Evolutionary conservation across 2,329 filamentous ascomycete species (phyloP).

Genomic region (Paracorniculantispora psalliotae): DNA sequence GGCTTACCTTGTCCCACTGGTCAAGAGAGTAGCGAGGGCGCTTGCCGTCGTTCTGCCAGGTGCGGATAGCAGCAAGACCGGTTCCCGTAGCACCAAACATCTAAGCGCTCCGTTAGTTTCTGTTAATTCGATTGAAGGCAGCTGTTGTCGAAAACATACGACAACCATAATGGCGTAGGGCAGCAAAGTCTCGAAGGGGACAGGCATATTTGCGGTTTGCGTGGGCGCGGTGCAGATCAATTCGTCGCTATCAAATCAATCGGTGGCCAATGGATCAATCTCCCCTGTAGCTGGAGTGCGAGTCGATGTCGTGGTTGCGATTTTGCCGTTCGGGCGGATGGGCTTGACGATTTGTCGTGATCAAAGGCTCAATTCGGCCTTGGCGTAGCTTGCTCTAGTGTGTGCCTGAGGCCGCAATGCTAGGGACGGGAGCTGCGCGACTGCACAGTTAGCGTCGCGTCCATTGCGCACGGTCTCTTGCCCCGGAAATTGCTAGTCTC

Average conservation of each 20-base stretch:
- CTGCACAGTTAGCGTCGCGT: slow-evolving; percentile 12
- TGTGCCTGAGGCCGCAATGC: slow-evolving; percentile 13
- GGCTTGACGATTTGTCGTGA: slow-evolving; percentile 7
- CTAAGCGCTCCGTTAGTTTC: slow-evolving; percentile 36
- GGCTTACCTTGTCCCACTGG: slow-evolving; percentile 57
- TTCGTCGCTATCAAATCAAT: background rate
- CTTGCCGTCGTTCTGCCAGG: slow-evolving; percentile 57
- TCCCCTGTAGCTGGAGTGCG: background rate
- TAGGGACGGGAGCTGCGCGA: slow-evolving; percentile 7
- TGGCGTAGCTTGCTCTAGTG: background rate
- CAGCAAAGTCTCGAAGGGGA: slow-evolving; percentile 60
- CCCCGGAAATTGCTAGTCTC: background rate
- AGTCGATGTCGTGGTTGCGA: background rate
- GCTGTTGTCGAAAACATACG: slow-evolving; percentile 38
- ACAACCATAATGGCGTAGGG: slow-evolving; percentile 60
- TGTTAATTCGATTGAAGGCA: background rate
- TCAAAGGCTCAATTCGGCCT: slow-evolving; percentile 9
- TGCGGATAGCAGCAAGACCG: slow-evolving; percentile 52
- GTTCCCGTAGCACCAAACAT: slow-evolving; percentile 60
- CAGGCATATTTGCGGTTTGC: slow-evolving; percentile 44
- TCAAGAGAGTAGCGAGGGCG: slow-evolving; percentile 55
- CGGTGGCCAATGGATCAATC: background rate
- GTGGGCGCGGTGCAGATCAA: slow-evolving; percentile 26
- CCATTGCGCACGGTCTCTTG: slow-evolving; percentile 2
- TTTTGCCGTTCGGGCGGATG: background rate